Conservation (phyloP, 257 asterid species). For the Eustoma russellianum region DNA sequence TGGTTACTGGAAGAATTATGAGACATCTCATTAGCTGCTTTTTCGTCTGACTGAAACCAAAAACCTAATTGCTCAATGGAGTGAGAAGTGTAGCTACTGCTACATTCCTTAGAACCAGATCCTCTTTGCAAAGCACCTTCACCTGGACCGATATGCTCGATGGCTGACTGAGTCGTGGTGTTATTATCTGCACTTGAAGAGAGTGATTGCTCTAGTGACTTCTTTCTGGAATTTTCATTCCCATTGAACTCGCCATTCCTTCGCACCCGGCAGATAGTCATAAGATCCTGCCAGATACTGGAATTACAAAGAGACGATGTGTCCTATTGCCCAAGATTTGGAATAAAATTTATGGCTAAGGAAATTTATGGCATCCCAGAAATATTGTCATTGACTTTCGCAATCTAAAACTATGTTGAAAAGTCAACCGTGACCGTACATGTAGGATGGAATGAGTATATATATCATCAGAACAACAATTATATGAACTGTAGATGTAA, state of each 20-base stretch:
- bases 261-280: constrained; percentile 75
- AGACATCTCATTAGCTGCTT: constrained; percentile 20
- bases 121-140: constrained; percentile 26
- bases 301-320: neutral
- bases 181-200: constrained; percentile 10
- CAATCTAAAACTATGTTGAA: too few species aligned
- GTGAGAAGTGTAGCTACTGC: constrained; percentile 47
- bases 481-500: too few species aligned
- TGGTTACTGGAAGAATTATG: constrained; percentile 19
- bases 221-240: constrained; percentile 23
- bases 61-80: constrained; percentile 42
- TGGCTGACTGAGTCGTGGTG: constrained; percentile 20
- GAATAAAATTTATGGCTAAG: too few species aligned
- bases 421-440: too few species aligned
- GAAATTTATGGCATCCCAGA: too few species aligned
- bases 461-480: too few species aligned
- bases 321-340: too few species aligned
- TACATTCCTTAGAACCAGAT: constrained; percentile 40
- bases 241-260: constrained; percentile 60
- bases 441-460: too few species aligned
- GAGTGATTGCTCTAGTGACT: constrained; percentile 13
- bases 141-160: constrained; percentile 23
- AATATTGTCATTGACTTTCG: too few species aligned
- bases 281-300: constrained; percentile 38
- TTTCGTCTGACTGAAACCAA: constrained; percentile 39